Percentiles rank a stretch among this genome's conserved stretches.
Evolutionary conservation across 441 rosid species (phyloP).

Genomic region (Gossypium davidsonii): DNA sequence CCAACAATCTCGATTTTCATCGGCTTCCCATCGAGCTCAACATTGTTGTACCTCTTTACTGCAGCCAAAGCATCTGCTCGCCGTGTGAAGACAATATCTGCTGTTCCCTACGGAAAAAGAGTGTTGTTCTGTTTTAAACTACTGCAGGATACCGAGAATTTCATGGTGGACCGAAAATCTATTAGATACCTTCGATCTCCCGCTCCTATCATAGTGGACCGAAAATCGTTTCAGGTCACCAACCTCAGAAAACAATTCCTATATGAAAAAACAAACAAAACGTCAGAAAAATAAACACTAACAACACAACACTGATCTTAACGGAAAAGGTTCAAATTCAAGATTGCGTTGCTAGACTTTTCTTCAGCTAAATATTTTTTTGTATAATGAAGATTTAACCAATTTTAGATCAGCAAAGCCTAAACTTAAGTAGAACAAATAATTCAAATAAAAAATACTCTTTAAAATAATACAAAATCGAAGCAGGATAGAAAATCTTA

Average conservation of each 20-base stretch:
- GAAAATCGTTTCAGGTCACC: conserved; percentile 78
- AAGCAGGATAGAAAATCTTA: neutral
- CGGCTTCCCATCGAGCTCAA: conserved; percentile 87
- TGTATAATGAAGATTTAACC: neutral
- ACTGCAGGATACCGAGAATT: conserved; percentile 34
- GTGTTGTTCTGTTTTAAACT: conserved; percentile 38
- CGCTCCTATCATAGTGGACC: conserved; percentile 79
- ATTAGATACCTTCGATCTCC: conserved; percentile 79
- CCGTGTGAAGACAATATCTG: too few species aligned
- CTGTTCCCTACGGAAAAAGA: too few species aligned
- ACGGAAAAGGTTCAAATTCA: neutral
- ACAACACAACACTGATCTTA: neutral
- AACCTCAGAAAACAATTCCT: conserved; percentile 84
- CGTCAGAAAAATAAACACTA: neutral
- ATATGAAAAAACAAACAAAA: conserved; percentile 7
- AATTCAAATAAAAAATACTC: neutral
- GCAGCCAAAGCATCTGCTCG: too few species aligned
- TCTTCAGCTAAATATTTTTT: neutral
- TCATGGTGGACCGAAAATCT: conserved; percentile 29
- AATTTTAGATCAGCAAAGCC: neutral
- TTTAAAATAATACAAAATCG: neutral
- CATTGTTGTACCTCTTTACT: conserved; percentile 51
- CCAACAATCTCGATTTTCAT: conserved; percentile 92
- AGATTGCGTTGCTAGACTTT: neutral
- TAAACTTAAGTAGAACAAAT: neutral